Evolutionary conservation across 176 grass and related monocot species (phyloP), one percentile per base, ranked within the genome.

Genomic region (Carex cristatella): DNA sequence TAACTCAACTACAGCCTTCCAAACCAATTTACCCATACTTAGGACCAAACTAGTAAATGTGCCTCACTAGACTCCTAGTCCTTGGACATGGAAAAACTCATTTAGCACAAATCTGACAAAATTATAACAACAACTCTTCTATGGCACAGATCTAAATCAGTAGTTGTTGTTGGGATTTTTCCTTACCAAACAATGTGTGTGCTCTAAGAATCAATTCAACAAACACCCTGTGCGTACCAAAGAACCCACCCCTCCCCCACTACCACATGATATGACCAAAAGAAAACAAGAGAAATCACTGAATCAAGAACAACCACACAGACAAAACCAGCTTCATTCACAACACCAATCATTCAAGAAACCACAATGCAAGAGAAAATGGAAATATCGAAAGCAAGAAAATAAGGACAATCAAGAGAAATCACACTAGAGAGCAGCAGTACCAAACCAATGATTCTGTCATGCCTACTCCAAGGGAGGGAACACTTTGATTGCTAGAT

Each of bases 221-320:
- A 28, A 61, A 62, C 23, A 27, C 60, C 60, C 10, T 9, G 19
- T 27, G n/a, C n/a, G 7, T 23, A 62, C 19, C 60, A 62, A 62
- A 62, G 7, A 27, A n/a, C 23, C 9, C 7, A 37, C 67, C 67
- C 6, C 38, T 15, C 67, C 15, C 38, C 6, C 40, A n/a, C 68
- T 10, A 71, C 68, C 16, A 71, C 68, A 71, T 71, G 68, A 71
- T 44, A 46, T 71, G 68, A 71, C 38, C 68, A 71, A 71, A 42
- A 44, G 67, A 42, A 46, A 71, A 46, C 68, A 42, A 71, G 68
- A n/a, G 46, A 69, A 70, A 8, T 8, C 68, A 9, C 38, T 0
- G 9, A 15, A 16, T 42, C 37, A 70, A 42, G 15, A n/a, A 70
- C 68, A 70, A 46, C 60, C 7, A 62, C 60, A 62, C 15, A 71